These are phyloP conservation scores for Phyllosticta citribraziliensis DNA, from an alignment of 2,329 filamentous ascomycete species.

Conservation along the genomic window DNA sequence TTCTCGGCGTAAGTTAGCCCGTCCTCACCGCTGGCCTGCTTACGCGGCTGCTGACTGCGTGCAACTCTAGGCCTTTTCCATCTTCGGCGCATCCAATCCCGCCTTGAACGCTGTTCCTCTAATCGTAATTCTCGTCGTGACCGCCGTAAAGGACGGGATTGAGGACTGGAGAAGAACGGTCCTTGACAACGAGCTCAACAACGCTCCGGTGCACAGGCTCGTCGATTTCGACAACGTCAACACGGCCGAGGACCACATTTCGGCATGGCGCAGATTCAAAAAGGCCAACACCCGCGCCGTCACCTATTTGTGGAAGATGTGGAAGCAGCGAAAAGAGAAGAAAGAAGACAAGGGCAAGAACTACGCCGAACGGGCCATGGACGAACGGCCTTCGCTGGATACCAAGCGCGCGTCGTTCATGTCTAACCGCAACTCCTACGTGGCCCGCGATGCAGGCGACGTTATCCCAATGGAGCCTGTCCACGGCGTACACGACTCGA, in stretches of 20 bases:
- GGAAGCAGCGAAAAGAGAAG: conserved; percentile 33
- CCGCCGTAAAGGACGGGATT: conserved; percentile 86
- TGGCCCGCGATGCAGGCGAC: conserved; percentile 44
- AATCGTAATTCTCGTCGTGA: conserved; percentile 83
- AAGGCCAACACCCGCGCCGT: conserved; percentile 65
- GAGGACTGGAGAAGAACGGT: conserved; percentile 90
- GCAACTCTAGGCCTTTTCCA: conserved; percentile 72
- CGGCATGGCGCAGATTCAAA: conserved; percentile 78
- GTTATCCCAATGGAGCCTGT: conserved; percentile 96
- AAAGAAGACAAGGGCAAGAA: conserved; percentile 37
- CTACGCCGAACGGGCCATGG: conserved; percentile 38
- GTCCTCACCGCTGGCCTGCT: conserved; percentile 12
- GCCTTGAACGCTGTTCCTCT: conserved; percentile 83
- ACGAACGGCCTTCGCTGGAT: conserved; percentile 59
- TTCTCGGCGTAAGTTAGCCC: conserved; percentile 66
- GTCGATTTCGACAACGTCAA: conserved; percentile 91
- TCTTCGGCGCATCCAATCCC: conserved; percentile 87
- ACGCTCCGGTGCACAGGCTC: conserved; percentile 85
- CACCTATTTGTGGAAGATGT: conserved; percentile 43
- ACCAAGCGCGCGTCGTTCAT: conserved; percentile 50
- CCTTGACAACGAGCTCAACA: conserved; percentile 89
- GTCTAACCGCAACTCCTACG: conserved; percentile 42
- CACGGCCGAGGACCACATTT: conserved; percentile 75
- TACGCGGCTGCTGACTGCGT: neutral
- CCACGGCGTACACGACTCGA: conserved; percentile 22